Conservation (phyloP, 306 rosid species). For the Arachis hypogaea region DNA sequence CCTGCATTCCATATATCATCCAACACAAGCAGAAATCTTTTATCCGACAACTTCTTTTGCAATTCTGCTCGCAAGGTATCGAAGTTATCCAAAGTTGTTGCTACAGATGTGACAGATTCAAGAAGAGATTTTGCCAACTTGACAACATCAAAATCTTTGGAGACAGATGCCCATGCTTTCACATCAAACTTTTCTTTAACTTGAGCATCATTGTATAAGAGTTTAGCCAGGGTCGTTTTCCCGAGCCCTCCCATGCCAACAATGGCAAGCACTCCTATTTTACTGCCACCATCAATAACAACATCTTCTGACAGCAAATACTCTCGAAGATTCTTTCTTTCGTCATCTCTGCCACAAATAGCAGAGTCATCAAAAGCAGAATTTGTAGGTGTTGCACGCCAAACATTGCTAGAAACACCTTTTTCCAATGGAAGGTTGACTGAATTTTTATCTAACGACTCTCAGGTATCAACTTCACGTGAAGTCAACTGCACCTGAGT, state of each 20-base stretch:
- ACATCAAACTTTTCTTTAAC: background rate
- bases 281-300: background rate
- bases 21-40: constrained; percentile 2
- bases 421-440: constrained; percentile 8
- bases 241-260: constrained; percentile 32
- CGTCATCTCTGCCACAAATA: constrained; percentile 27
- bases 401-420: constrained; percentile 9
- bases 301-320: too few relatives aligned
- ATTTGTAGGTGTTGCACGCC: constrained; percentile 35
- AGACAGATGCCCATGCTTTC: constrained; percentile 18
- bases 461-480: too few relatives aligned
- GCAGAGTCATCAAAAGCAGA: constrained; percentile 6
- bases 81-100: background rate
- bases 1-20: constrained; percentile 15
- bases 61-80: background rate
- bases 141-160: constrained; percentile 19
- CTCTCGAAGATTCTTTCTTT: background rate
- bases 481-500: too few relatives aligned
- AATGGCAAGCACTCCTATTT: constrained; percentile 28
- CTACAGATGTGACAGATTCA: background rate
- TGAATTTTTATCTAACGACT: too few relatives aligned
- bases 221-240: constrained; percentile 23
- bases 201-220: background rate
- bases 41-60: background rate
- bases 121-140: constrained; percentile 3